Conservation (phyloP, 345 rosid species). For the Zanthoxylum bungeanum region DNA sequence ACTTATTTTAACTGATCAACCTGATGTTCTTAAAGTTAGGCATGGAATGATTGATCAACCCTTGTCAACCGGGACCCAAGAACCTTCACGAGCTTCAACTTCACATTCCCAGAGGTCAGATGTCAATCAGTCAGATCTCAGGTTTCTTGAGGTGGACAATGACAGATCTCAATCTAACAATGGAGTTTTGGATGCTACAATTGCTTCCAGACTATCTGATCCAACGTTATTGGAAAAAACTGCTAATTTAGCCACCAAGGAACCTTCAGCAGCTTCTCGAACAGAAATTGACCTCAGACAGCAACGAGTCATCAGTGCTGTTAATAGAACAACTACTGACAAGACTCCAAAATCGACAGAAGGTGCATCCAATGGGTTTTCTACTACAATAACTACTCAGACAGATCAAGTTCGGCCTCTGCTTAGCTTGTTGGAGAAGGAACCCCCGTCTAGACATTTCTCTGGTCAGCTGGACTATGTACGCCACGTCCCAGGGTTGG, state of each 20-base stretch:
- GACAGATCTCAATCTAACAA: conserved; percentile 67
- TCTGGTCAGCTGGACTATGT: conserved; percentile 92
- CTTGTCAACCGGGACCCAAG: conserved; percentile 36
- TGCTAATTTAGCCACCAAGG: conserved; percentile 28
- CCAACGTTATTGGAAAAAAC: conserved; percentile 34
- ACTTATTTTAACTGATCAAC: conserved; percentile 50
- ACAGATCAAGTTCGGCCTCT: conserved; percentile 92
- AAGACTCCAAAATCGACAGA: conserved; percentile 70
- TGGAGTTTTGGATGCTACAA: conserved; percentile 45
- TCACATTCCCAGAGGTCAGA: conserved; percentile 74
- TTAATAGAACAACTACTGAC: conserved; percentile 63
- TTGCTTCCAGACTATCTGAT: conserved; percentile 37
- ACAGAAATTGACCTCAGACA: conserved; percentile 56
- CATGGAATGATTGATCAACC: conserved; percentile 56
- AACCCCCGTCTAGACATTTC: conserved; percentile 80
- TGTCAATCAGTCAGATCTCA: conserved; percentile 47
- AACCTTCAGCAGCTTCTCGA: conserved; percentile 26
- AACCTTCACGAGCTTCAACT: conserved; percentile 73
- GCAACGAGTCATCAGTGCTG: conserved; percentile 45
- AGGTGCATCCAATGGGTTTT: conserved; percentile 56
- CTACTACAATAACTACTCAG: conserved; percentile 42
- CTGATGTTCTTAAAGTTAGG: conserved; percentile 54
- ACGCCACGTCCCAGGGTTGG: conserved; percentile 77
- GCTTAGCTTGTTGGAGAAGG: conserved; percentile 97
- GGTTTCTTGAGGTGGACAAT: conserved; percentile 38